Base-by-base conservation (phyloP, 164 flowering plant genomes). In the Macadamia integrifolia region DNA sequence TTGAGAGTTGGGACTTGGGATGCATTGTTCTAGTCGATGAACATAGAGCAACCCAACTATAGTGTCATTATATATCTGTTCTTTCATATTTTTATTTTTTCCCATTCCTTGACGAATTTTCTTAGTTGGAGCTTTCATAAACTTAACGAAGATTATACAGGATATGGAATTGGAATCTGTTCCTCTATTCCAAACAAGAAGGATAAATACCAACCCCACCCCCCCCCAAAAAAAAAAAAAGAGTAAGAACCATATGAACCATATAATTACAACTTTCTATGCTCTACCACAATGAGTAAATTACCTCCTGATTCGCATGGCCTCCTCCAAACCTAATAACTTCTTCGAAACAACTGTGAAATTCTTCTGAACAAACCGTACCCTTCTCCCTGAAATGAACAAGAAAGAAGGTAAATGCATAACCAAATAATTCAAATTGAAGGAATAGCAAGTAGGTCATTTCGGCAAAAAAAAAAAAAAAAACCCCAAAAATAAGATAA, bases 291-390 rank as follows among this genome's bases (percentile, higher is more conserved):
- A 35, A 35, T 35, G 5, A 53, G 18, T 17, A 53, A 53, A 14
- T 12, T 53, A 92, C 95, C 90, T 92, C 69, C 69, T 77, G 42
- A 90, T 84, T 73, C 85, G 82, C 77, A 90, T 80, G 50, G 93
- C 89, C 77, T 90, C 98, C 77, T 87, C 92, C 64, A 93, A 77
- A 9, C 92, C 92, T 0, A 86, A 85, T 23, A 84, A 6, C 75
- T 67, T 89, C 82, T 76, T 89, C 0, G 88, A 58, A 69, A 69
- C 30, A 67, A 90, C 70, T 12, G 74, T 69, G 9, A 78, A 58
- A 42, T 69, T 67, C 53, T 71, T 78, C 6, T 48, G 64, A 43
- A 42, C 30, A 62, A 53, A 17, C 3, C 42, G 43, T 12, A 52
- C 32, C 29, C 60, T 67, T 61, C 74, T 71, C 32, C 81, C 83